Evolutionary conservation across 2,329 filamentous ascomycete genomes (phyloP), one percentile per base, ranked within the genome.

Genomic region (Aspergillus sp.): DNA sequence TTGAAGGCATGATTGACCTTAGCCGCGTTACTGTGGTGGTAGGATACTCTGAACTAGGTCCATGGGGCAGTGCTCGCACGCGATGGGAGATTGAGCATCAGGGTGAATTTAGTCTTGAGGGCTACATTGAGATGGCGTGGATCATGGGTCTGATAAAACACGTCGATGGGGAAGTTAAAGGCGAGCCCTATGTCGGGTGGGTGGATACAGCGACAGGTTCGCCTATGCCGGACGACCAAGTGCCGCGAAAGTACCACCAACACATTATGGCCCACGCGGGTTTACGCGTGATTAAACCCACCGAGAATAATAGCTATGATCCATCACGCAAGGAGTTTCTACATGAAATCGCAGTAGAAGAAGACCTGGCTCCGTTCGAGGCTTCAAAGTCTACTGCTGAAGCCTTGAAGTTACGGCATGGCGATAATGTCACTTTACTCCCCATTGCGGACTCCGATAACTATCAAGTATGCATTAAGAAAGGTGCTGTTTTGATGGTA

Each of bases 111-210:
- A 98, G 93, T 6, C 85, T 99, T 14, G 95, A 99, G 76, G 95
- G 95, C 31, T 98, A 93, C 70, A 88, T 99, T 60, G 95, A 99
- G 78, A 99, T 99, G 93, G 92, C 95, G 25, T 99, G 95, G 95
- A 90, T 99, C 75, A 99, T 98, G 93, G 95, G 95, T 72, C 86
- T 98, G 58, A 98, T 99, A 82, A 96, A 93, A 83, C 96, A 99
- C 77, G 90, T 96, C 81, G 97, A 98, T 68, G 93, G 93, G 15
- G 87, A 88, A 27, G 86, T 98, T 73, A 98, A 98, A 81, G 93
- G 93, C 73, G 89, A 96, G 80, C 90, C 90, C 63, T 98, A 98
- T 80, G 91, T 93, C 66, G 95, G 95, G 67, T 99, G 81, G 63
- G 44, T 64, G n/a, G 62, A 65, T 31, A 9, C 45, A 17, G 47